phyloP scores from a whole-genome alignment of 2,329 filamentous ascomycete species.

The Beauveria asiatica region DNA sequence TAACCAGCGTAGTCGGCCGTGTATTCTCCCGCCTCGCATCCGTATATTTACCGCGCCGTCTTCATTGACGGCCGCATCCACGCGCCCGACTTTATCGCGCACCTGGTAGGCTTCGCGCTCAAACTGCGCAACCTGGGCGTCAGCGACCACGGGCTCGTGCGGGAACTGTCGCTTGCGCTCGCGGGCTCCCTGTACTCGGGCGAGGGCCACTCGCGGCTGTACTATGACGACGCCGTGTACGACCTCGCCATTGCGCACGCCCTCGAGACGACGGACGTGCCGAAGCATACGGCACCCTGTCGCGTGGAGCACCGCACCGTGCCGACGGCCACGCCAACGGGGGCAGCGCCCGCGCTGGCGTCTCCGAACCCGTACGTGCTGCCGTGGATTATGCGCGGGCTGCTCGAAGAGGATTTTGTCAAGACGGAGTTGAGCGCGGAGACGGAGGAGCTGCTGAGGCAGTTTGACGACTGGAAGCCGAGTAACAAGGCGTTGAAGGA shows the following conservation, averaged over 20 bases:
- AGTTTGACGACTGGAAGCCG: conserved; percentile 94
- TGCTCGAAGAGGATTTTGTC: conserved; percentile 87
- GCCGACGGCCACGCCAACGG: conserved; percentile 14
- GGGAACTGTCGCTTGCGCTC: conserved; percentile 78
- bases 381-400: conserved; percentile 89
- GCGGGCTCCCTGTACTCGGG: conserved; percentile 87
- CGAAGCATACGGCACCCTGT: conserved; percentile 14
- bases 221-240: conserved; percentile 83
- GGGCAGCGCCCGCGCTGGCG: conserved; percentile 24
- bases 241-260: conserved; percentile 65
- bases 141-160: conserved; percentile 85
- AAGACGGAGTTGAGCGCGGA: conserved; percentile 71
- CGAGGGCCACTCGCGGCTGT: conserved; percentile 87
- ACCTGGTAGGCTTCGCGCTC: conserved; percentile 84
- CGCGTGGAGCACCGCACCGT: conserved; percentile 17
- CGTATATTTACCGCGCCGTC: conserved; percentile 90
- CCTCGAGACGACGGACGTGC: conserved; percentile 50
- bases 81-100: conserved; percentile 86
- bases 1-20: conserved; percentile 58
- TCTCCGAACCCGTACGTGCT: conserved; percentile 79
- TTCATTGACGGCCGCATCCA: conserved; percentile 92
- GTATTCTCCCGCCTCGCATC: conserved; percentile 77
- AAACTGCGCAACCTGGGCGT: conserved; percentile 91
- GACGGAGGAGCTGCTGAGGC: conserved; percentile 66
- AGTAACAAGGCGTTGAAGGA: conserved; percentile 86